Evolutionary conservation across 805 yeast species (phyloP), one percentile per base, ranked within the genome.

Genomic region (Spathaspora boniae): DNA sequence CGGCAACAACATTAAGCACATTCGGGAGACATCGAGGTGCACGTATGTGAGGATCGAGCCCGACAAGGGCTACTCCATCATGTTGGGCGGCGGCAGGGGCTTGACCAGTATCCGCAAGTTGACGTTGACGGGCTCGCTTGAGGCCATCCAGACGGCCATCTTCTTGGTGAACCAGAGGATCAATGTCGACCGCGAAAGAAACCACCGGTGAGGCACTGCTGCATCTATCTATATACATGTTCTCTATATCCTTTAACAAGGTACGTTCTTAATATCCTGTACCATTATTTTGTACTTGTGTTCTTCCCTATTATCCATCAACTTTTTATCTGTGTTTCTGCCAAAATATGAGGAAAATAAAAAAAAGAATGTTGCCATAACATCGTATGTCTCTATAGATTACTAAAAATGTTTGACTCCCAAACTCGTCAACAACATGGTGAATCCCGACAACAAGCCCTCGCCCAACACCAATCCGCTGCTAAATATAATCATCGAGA

Each of bases 401-500:
- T 6, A 16, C 39, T 41, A 58, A 28, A 46, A 58, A 41, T 58
- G 58, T 31, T 41, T 39, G 4, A 65, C 64, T 1, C 76, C 72
- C 40, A 85, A 49, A 46, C 83, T 75, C 1, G 95, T 82, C 51
- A 88, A 62, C 2, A 83, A 47, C 91, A 91, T 83, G 26, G 84
- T 84, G 19, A 85, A 64, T 9, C 86, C 83, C 50, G 96, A 86
- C 49, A 87, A 78, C 31, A 91, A 67, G 2, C 98, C 98, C 60
- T 91, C 98, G 12, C 98, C 98, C 15, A 91, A 63, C 3, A 91
- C 95, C 41, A 91, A 67, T 0, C 98, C 98, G 47, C 94, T 82
- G 50, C 96, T 86, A 48, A 87, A 78, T 14, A 91, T 88, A 42
- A 91, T 87, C 78, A 91, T 72, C 28, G 70, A 71, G 1, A 93